phyloP scores from a whole-genome alignment of 257 asterid genomes.

The Linderniella brevidens region DNA sequence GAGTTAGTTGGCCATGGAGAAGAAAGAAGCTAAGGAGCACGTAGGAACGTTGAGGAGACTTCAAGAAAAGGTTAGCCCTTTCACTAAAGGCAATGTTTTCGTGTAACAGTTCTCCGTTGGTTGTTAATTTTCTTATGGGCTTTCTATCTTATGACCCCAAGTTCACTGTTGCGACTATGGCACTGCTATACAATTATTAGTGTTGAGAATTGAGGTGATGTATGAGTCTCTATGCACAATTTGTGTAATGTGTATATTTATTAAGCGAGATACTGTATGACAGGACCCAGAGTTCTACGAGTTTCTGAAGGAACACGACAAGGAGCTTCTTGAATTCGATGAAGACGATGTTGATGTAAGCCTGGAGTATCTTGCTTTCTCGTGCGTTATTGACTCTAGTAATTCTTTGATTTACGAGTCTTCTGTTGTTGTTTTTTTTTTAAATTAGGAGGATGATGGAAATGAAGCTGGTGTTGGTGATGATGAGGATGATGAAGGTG shows the following conservation, averaged over 20 bases:
- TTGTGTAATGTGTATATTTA: too few species aligned
- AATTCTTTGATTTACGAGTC: constrained; percentile 8
- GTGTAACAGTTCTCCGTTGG: background rate
- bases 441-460: constrained; percentile 23
- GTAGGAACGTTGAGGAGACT: constrained; percentile 37
- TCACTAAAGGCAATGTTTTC: background rate
- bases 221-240: background rate
- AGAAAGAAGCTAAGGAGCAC: constrained; percentile 46
- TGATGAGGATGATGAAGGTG: constrained; percentile 26
- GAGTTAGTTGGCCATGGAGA: constrained; percentile 12
- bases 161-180: background rate
- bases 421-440: constrained; percentile 6
- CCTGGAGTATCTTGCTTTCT: constrained; percentile 4
- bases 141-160: constrained; percentile 5
- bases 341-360: constrained; percentile 65
- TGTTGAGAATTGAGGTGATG: constrained; percentile 5
- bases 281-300: constrained; percentile 90
- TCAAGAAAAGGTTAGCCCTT: constrained; percentile 39
- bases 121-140: background rate
- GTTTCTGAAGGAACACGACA: constrained; percentile 69
- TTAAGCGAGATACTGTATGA: constrained; percentile 4
- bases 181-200: too few species aligned
- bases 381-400: constrained; percentile 1
- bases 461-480: constrained; percentile 12
- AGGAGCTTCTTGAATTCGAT: constrained; percentile 68